phyloP scores from a whole-genome alignment of 2,329 filamentous ascomycete species.

The Colletotrichum nymphaeae region DNA sequence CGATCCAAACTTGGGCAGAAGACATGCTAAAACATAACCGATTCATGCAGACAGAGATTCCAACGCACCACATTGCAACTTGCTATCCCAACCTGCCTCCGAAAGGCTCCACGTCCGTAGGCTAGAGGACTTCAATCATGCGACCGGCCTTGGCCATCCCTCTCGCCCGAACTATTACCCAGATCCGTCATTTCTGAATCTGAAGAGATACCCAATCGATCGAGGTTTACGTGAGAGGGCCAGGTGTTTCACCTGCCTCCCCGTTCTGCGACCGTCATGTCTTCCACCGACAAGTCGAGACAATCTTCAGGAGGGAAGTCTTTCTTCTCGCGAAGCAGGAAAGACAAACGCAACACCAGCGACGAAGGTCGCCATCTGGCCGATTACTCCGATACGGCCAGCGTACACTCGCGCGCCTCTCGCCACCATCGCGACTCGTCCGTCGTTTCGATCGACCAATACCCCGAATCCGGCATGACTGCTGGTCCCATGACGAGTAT shows the following conservation, averaged over 20 bases:
- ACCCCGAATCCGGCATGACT: conserved; percentile 74
- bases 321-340: conserved; percentile 91
- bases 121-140: conserved; percentile 47
- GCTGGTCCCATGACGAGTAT: conserved; percentile 89
- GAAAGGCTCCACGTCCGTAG: conserved; percentile 26
- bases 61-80: conserved; percentile 25
- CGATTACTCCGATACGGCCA: conserved; percentile 69
- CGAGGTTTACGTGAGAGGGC: conserved; percentile 33
- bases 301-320: conserved; percentile 81
- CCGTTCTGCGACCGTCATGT: conserved; percentile 53
- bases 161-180: conserved; percentile 31
- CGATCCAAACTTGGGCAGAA: conserved; percentile 30
- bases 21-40: conserved; percentile 37
- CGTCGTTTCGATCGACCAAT: conserved; percentile 76
- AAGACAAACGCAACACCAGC: conserved; percentile 72
- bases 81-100: conserved; percentile 7
- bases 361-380: conserved; percentile 67
- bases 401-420: conserved; percentile 76
- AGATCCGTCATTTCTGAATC: conserved; percentile 32
- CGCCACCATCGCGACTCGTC: conserved; percentile 83
- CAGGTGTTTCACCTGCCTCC: conserved; percentile 37
- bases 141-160: conserved; percentile 49
- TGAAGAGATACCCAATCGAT: conserved; percentile 24
- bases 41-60: conserved; percentile 36
- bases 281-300: conserved; percentile 80